Percentiles rank a stretch among this genome's conserved stretches.
These are phyloP conservation scores for Geotrichum macrosporum DNA, from an alignment of 1,139 yeast genomes.

Conservation along the genomic window DNA sequence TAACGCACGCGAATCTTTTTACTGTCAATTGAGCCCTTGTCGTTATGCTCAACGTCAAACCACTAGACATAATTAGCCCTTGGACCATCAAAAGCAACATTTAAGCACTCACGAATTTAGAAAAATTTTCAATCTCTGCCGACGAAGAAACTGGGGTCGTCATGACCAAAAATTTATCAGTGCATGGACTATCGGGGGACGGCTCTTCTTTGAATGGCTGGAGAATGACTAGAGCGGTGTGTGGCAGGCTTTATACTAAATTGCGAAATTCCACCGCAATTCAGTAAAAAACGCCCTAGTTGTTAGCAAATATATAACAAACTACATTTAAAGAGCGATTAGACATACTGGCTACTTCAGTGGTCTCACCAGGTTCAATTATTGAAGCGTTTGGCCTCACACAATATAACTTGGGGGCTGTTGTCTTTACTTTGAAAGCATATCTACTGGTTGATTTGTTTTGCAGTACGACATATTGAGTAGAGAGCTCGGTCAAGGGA, in stretches of 20 bases:
- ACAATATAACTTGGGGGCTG: constrained; percentile 95
- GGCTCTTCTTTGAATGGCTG: constrained; percentile 80
- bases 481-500: constrained; percentile 68
- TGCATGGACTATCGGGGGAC: constrained; percentile 66
- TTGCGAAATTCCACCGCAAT: constrained; percentile 64
- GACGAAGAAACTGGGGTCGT: constrained; percentile 44
- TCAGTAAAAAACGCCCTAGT: constrained; percentile 58
- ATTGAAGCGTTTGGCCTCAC: constrained; percentile 91
- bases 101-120: constrained; percentile 5
- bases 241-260: constrained; percentile 40
- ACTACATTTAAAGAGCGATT: not conserved
- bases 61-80: not conserved
- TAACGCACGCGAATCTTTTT: constrained; percentile 18
- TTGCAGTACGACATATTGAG: constrained; percentile 62
- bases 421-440: constrained; percentile 94
- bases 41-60: not conserved
- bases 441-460: constrained; percentile 58
- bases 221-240: constrained; percentile 50
- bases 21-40: constrained; percentile 6
- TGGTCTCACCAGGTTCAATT: constrained; percentile 66
- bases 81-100: not conserved
- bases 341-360: constrained; percentile 52
- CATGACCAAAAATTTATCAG: constrained; percentile 88
- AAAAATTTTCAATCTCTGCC: not conserved
- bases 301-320: constrained; percentile 5